phyloP scores from a whole-genome alignment of 257 asterid species.

The Solanum paucissectum region DNA sequence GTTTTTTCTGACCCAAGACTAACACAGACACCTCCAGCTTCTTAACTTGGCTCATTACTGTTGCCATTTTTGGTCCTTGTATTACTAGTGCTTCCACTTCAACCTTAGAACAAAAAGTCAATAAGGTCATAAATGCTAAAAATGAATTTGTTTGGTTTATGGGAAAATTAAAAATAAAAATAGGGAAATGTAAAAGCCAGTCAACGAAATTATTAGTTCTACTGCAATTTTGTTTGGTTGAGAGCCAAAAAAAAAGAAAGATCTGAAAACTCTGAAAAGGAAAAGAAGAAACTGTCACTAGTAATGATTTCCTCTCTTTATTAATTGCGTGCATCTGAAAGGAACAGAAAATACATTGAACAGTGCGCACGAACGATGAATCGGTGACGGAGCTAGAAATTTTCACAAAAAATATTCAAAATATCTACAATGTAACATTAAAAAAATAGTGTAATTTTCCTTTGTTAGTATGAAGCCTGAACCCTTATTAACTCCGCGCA shows the following conservation, averaged over 20 bases:
- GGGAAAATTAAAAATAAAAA: neutral
- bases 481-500: neutral
- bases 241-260: neutral
- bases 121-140: neutral
- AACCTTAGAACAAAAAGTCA: slow-evolving; percentile 20
- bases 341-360: neutral
- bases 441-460: neutral
- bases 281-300: neutral
- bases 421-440: neutral
- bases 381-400: neutral
- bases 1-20: slow-evolving; percentile 65
- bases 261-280: slow-evolving; percentile 14
- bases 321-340: neutral
- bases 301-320: slow-evolving; percentile 11
- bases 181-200: neutral
- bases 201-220: neutral
- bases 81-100: slow-evolving; percentile 85
- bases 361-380: neutral
- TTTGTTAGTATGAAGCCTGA: neutral
- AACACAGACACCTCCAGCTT: slow-evolving; percentile 88
- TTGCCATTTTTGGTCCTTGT: slow-evolving; percentile 75
- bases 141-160: neutral
- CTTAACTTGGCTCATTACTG: slow-evolving; percentile 79
- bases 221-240: neutral
- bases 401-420: neutral